A percentile compares a stretch with the other conserved stretches of the same genome.
phyloP scores from a whole-genome alignment of 73 alveolate species.

The Stentor roeselii region DNA sequence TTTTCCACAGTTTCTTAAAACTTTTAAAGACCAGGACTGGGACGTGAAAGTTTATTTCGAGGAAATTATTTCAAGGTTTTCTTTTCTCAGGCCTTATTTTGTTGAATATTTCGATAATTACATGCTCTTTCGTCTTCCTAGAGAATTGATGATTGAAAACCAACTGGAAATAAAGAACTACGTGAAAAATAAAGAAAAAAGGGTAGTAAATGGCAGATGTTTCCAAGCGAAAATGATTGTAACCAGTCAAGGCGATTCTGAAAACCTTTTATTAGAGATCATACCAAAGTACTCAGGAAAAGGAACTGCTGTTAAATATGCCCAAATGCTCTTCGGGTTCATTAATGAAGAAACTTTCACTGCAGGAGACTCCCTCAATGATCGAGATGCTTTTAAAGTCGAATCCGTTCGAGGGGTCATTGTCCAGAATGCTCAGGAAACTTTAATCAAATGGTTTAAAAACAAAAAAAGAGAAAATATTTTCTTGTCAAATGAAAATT shows the following conservation, averaged over 20 bases:
- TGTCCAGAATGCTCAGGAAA: not conserved
- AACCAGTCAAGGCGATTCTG: no score
- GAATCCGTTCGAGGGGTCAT: not conserved
- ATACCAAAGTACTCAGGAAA: no score
- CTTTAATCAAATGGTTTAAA: not conserved
- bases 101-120: no score
- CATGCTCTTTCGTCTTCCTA: not conserved
- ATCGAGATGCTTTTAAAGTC: not conserved
- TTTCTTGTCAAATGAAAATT: not conserved
- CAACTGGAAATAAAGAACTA: not conserved
- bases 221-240: not conserved
- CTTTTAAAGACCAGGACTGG: not conserved
- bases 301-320: no score
- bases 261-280: no score
- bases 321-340: not conserved
- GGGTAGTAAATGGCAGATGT: not conserved
- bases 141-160: not conserved
- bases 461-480: not conserved
- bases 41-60: not conserved
- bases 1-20: not conserved
- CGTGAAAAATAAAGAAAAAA: not conserved
- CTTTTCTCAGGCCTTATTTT: not conserved
- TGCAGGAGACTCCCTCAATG: not conserved
- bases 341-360: not conserved
- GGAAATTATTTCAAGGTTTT: not conserved